phyloP scores from a whole-genome alignment of 164 flowering plant species.

The Dillenia suffruticosa region DNA sequence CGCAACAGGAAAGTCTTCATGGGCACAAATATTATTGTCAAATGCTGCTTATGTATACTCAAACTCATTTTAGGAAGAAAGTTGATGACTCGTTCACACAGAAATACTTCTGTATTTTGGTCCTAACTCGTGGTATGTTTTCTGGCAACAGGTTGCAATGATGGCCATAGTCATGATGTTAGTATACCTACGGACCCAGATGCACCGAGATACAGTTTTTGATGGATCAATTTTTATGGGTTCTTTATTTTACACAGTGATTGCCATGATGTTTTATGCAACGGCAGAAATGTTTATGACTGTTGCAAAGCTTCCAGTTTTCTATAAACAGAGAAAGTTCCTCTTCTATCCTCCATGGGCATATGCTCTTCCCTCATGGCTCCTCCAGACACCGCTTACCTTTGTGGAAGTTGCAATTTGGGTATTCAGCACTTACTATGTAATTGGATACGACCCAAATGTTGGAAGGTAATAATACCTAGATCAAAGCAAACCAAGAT shows the following conservation, averaged over 20 bases:
- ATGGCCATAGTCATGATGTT: constrained; percentile 34
- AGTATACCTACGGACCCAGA: constrained; percentile 33
- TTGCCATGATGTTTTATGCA: constrained; percentile 46
- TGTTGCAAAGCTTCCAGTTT: constrained; percentile 61
- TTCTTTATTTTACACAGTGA: constrained; percentile 37
- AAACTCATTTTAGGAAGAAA: no score
- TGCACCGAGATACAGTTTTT: constrained; percentile 24
- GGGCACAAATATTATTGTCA: no score
- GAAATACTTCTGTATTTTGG: no score
- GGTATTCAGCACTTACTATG: constrained; percentile 5
- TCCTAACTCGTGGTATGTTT: no score
- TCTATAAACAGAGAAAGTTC: constrained; percentile 81
- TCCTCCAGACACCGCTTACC: constrained; percentile 49
- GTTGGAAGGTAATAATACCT: no score
- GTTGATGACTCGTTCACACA: no score
- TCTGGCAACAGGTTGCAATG: not conserved
- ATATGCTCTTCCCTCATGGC: constrained; percentile 68
- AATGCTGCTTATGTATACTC: no score
- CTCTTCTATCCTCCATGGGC: constrained; percentile 86
- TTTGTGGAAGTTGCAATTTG: constrained; percentile 37
- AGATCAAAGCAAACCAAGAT: no score
- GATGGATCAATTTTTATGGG: constrained; percentile 49
- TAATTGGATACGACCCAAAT: no score
- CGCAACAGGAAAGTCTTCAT: no score
- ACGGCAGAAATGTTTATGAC: constrained; percentile 47